Percentiles rank a stretch among this genome's conserved stretches.
phyloP scores from a whole-genome alignment of 345 rosid species.

The Clausena lansium region DNA sequence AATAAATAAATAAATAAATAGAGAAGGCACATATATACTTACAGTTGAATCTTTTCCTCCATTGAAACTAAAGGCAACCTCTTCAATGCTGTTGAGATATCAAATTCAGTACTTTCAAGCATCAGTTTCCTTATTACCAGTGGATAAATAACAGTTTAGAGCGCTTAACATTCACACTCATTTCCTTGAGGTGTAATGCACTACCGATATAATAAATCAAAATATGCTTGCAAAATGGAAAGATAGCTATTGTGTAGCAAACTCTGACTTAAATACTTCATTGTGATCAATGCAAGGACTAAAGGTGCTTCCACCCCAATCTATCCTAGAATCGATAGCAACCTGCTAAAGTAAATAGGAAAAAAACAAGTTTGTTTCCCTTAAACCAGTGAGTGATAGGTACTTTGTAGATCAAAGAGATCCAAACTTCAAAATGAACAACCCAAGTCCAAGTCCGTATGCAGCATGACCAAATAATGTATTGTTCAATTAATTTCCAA shows the following conservation, averaged over 20 bases:
- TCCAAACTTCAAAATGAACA: neutral
- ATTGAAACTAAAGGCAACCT: conserved; percentile 96
- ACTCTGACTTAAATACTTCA: neutral
- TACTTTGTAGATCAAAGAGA: neutral
- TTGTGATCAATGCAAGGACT: neutral
- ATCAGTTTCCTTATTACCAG: conserved; percentile 20
- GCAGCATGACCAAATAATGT: neutral
- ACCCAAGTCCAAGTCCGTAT: neutral
- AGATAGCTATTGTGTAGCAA: neutral
- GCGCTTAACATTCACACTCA: neutral
- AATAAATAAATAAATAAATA: conserved; percentile 5
- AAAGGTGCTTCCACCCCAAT: neutral
- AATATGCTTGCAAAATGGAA: neutral
- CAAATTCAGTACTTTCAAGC: conserved; percentile 24
- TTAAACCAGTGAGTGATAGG: neutral
- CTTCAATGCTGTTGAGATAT: conserved; percentile 61
- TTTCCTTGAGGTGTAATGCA: neutral
- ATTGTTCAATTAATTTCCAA: neutral
- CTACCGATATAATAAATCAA: neutral
- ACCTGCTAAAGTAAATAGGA: neutral
- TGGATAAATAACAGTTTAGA: neutral
- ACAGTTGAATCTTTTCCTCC: conserved; percentile 99
- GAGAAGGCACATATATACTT: conserved; percentile 35
- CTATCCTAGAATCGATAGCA: neutral
- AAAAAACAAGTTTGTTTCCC: neutral